phyloP scores from a whole-genome alignment of 1,139 yeast genomes.

The Pichia sp. region DNA sequence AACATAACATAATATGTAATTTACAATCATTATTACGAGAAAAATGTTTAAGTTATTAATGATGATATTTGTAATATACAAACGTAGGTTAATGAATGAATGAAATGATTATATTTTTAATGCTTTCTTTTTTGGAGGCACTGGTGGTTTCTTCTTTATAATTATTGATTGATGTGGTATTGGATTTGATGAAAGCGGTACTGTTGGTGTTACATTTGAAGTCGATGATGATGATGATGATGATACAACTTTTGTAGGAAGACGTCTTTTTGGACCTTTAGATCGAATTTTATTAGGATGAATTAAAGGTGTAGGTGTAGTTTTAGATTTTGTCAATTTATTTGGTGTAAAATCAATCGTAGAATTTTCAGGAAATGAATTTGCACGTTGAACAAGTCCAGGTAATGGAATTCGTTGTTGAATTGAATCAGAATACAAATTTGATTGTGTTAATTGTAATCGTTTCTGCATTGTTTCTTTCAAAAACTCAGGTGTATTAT shows the following conservation, averaged over 20 bases:
- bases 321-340: neutral
- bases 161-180: no score
- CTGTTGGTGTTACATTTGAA: neutral
- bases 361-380: no score
- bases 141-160: neutral
- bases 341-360: no score
- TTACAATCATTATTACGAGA: no score
- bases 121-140: neutral
- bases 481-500: constrained; percentile 5
- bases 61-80: no score
- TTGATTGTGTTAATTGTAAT: neutral
- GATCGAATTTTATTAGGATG: constrained; percentile 13
- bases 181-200: no score
- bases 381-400: neutral
- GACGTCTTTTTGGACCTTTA: constrained; percentile 13
- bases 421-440: no score
- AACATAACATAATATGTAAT: no score
- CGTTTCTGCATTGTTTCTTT: constrained; percentile 6
- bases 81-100: no score
- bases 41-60: no score
- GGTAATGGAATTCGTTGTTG: constrained; percentile 4
- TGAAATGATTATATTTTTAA: no score
- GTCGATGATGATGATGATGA: neutral
- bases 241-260: neutral
- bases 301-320: constrained; percentile 1